Conservation (phyloP, 169 alveolate species). For the Babesia bovis region DNA sequence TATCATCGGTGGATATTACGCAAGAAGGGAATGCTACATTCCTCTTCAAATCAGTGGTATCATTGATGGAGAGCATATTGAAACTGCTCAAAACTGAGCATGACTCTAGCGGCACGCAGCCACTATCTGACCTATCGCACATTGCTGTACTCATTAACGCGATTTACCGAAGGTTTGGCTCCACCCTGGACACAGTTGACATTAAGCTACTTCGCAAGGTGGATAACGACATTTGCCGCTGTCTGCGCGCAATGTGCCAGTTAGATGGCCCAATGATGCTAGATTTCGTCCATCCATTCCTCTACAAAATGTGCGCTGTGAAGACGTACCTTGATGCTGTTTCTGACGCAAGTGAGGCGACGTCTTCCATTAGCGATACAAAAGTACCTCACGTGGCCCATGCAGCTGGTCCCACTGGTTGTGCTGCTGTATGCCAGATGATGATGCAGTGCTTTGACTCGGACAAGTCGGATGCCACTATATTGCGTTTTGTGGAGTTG, state of each 20-base stretch:
- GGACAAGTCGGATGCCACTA: not conserved
- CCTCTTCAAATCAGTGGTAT: not conserved
- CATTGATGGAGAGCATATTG: slow-evolving; percentile 3
- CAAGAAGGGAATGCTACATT: not conserved
- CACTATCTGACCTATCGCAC: slow-evolving; percentile 12
- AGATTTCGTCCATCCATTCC: slow-evolving; percentile 26
- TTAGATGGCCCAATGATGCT: not conserved
- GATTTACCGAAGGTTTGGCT: slow-evolving; percentile 6
- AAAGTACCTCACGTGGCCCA: not conserved
- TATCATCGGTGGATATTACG: not conserved
- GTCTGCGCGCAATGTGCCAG: slow-evolving; percentile 12
- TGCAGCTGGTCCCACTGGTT: not conserved
- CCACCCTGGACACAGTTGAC: not conserved
- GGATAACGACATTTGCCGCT: slow-evolving; percentile 9
- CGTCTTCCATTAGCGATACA: not conserved
- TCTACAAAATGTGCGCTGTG: slow-evolving; percentile 10
- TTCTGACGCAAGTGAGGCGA: not conserved
- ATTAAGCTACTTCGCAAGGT: slow-evolving; percentile 1
- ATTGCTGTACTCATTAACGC: slow-evolving; percentile 6
- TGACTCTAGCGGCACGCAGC: not conserved
- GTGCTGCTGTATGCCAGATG: slow-evolving; percentile 1
- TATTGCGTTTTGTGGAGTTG: slow-evolving; percentile 6
- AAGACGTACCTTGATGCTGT: slow-evolving; percentile 3
- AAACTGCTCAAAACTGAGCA: slow-evolving; percentile 2
- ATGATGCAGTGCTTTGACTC: slow-evolving; percentile 10